Conservation (phyloP, 2,329 filamentous ascomycete genomes). For the Fusarium tricinctum region DNA sequence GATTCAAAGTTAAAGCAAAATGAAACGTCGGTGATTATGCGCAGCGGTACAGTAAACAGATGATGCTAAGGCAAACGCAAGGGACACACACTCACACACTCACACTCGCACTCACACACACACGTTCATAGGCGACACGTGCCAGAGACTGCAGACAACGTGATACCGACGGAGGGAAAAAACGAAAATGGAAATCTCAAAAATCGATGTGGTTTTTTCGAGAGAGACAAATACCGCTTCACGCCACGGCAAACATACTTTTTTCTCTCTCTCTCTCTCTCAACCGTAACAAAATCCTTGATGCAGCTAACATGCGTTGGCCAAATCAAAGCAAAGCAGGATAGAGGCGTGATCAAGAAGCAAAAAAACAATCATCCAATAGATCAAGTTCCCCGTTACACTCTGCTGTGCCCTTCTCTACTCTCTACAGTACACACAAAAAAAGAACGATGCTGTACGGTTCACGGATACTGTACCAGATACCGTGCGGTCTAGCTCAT, state of each 20-base stretch:
- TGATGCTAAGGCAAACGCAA: slow-evolving; percentile 13
- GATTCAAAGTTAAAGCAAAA: slow-evolving; percentile 6
- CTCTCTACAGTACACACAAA: slow-evolving; percentile 1
- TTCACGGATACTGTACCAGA: slow-evolving; percentile 14
- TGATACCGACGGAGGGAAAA: slow-evolving; percentile 25
- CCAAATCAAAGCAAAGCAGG: slow-evolving; percentile 3
- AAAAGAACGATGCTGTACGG: background rate
- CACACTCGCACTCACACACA: background rate
- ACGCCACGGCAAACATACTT: slow-evolving; percentile 6
- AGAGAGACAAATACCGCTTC: slow-evolving; percentile 12
- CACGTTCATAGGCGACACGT: slow-evolving; percentile 25
- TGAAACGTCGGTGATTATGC: slow-evolving; percentile 23
- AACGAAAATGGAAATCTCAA: slow-evolving; percentile 6
- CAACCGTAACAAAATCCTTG: slow-evolving; percentile 18
- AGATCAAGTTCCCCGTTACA: slow-evolving; percentile 36
- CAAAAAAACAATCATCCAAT: slow-evolving; percentile 30
- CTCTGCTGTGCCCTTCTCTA: slow-evolving; percentile 29
- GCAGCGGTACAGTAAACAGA: slow-evolving; percentile 15
- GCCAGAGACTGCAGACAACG: slow-evolving; percentile 21
- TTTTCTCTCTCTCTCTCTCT: background rate
- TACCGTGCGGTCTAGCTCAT: slow-evolving; percentile 43
- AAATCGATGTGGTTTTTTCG: slow-evolving; percentile 9
- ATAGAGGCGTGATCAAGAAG: slow-evolving; percentile 44
- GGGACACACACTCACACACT: slow-evolving; percentile 14
- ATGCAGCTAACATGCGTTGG: slow-evolving; percentile 31